Evolutionary conservation across 768 basidiomycete species (phyloP).

Genomic region (Hericium rajendrae): DNA sequence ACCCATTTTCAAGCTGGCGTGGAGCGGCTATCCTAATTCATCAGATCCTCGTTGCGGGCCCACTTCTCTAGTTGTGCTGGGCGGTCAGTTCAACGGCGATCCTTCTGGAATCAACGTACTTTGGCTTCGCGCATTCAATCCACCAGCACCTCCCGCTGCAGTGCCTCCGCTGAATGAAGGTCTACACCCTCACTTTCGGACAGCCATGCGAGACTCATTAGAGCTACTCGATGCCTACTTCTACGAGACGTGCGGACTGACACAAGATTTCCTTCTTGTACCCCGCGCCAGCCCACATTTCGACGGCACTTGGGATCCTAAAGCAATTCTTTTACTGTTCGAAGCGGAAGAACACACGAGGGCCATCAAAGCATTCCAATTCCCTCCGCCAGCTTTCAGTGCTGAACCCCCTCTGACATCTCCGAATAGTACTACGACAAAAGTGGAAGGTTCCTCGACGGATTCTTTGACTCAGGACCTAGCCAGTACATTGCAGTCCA

Average conservation of each 20-base stretch:
- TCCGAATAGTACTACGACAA: not conserved
- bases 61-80: constrained; percentile 66
- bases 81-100: constrained; percentile 53
- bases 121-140: constrained; percentile 58
- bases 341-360: constrained; percentile 40
- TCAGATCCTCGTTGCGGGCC: constrained; percentile 58
- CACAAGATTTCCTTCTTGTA: constrained; percentile 76
- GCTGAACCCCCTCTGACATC: not conserved
- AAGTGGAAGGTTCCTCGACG: not conserved
- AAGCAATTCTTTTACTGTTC: constrained; percentile 52
- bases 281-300: constrained; percentile 66
- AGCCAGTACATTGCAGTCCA: constrained; percentile 29
- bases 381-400: constrained; percentile 48
- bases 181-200: constrained; percentile 35
- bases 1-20: constrained; percentile 79
- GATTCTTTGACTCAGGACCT: constrained; percentile 28
- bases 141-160: constrained; percentile 34
- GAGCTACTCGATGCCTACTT: constrained; percentile 38
- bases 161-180: constrained; percentile 9
- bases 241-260: constrained; percentile 46
- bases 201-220: constrained; percentile 57
- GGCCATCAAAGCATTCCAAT: constrained; percentile 53
- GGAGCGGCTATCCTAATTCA: constrained; percentile 69
- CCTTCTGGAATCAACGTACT: constrained; percentile 57
- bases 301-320: constrained; percentile 54